Evolutionary conservation across 1,284 basidiomycete species (phyloP).

Genomic region (Mycosarcoma maydis): DNA sequence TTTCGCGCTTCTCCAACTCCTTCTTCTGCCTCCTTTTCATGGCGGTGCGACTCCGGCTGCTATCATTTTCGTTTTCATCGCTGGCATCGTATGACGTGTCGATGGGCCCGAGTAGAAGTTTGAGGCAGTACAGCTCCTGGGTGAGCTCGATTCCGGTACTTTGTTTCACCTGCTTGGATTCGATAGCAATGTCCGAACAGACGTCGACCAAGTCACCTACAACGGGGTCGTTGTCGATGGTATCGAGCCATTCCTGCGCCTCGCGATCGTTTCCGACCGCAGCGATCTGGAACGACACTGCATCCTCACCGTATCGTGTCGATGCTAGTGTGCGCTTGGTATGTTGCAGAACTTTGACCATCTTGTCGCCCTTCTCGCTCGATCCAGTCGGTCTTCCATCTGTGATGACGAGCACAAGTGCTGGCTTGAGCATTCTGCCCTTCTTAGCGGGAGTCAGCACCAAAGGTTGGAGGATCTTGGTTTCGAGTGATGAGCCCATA

Average conservation of each 20-base stretch:
- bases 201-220: slow-evolving; percentile 60
- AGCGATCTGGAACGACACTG: slow-evolving; percentile 52
- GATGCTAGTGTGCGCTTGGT: slow-evolving; percentile 35
- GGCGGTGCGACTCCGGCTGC: slow-evolving; percentile 5
- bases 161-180: slow-evolving; percentile 47
- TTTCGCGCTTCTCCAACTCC: slow-evolving; percentile 16
- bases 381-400: slow-evolving; percentile 56
- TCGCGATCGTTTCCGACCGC: slow-evolving; percentile 58
- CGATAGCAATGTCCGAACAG: slow-evolving; percentile 50
- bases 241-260: slow-evolving; percentile 60
- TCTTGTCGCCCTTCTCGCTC: slow-evolving; percentile 42
- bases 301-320: slow-evolving; percentile 52
- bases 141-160: slow-evolving; percentile 54
- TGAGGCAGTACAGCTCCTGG: slow-evolving; percentile 53
- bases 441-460: slow-evolving; percentile 30
- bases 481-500: slow-evolving; percentile 47
- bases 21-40: slow-evolving; percentile 29
- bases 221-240: slow-evolving; percentile 52
- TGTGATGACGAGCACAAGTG: slow-evolving; percentile 50
- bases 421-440: slow-evolving; percentile 43
- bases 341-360: slow-evolving; percentile 46
- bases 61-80: slow-evolving; percentile 36
- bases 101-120: slow-evolving; percentile 56
- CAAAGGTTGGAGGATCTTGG: slow-evolving; percentile 46
- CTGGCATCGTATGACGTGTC: slow-evolving; percentile 54